These are phyloP conservation scores for Starmerella stellata DNA, from an alignment of 805 yeast genomes.

Conservation along the genomic window DNA sequence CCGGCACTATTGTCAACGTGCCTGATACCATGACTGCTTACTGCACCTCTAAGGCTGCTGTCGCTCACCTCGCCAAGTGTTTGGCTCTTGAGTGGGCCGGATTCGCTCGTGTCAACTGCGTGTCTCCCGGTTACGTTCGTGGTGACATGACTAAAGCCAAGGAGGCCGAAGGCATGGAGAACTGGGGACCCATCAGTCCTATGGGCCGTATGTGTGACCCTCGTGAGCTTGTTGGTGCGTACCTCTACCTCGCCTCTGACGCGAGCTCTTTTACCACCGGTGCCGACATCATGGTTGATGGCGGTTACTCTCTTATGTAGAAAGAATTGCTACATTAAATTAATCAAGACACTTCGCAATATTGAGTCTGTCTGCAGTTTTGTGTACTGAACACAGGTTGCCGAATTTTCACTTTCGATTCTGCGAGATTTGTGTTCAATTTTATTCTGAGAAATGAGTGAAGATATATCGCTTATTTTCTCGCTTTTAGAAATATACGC, in stretches of 20 bases:
- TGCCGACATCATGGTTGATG: slow-evolving; percentile 57
- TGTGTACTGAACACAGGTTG: too few relatives aligned
- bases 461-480: too few relatives aligned
- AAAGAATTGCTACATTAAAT: too few relatives aligned
- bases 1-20: slow-evolving; percentile 69
- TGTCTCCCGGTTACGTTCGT: slow-evolving; percentile 68
- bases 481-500: too few relatives aligned
- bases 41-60: slow-evolving; percentile 74
- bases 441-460: too few relatives aligned
- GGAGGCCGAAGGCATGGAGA: slow-evolving; percentile 28
- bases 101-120: slow-evolving; percentile 62
- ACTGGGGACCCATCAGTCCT: slow-evolving; percentile 29
- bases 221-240: slow-evolving; percentile 63
- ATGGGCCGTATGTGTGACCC: slow-evolving; percentile 43
- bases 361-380: too few relatives aligned
- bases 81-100: slow-evolving; percentile 78
- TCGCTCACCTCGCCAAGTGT: slow-evolving; percentile 54
- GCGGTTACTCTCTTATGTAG: slow-evolving; percentile 46
- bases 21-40: slow-evolving; percentile 79
- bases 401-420: too few relatives aligned
- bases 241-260: slow-evolving; percentile 60
- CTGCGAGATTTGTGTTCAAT: too few relatives aligned
- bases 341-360: too few relatives aligned
- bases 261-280: slow-evolving; percentile 72
- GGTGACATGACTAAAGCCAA: slow-evolving; percentile 43